Conservation (phyloP, 2,329 filamentous ascomycete genomes). For the Raffaelea ambrosiae region DNA sequence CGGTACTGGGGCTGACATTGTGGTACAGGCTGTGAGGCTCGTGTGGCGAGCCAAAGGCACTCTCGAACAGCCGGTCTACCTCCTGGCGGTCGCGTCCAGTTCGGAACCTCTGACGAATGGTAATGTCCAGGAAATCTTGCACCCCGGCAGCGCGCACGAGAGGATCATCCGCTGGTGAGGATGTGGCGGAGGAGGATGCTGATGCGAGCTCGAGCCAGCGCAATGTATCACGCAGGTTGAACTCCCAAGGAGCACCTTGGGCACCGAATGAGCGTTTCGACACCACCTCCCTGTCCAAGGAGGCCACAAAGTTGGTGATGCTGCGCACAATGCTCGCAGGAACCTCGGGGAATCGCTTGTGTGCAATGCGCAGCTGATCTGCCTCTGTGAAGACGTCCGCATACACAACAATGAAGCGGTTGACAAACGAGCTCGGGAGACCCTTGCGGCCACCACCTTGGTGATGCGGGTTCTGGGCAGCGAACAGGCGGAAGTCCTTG, state of each 20-base stretch:
- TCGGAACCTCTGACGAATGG: slow-evolving; percentile 85
- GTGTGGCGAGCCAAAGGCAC: slow-evolving; percentile 49
- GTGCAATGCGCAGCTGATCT: slow-evolving; percentile 76
- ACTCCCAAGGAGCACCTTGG: slow-evolving; percentile 81
- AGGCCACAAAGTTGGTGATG: slow-evolving; percentile 72
- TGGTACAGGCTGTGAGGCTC: slow-evolving; percentile 59
- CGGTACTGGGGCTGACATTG: slow-evolving; percentile 53
- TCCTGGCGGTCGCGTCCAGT: slow-evolving; percentile 56
- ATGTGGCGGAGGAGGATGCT: not conserved
- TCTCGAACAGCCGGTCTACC: slow-evolving; percentile 57
- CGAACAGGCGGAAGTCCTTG: slow-evolving; percentile 85
- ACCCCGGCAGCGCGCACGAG: slow-evolving; percentile 52
- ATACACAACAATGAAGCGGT: slow-evolving; percentile 96
- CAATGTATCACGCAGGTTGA: slow-evolving; percentile 84
- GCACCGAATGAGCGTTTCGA: slow-evolving; percentile 49
- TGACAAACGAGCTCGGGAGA: slow-evolving; percentile 90
- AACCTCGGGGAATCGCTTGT: slow-evolving; percentile 63
- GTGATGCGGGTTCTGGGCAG: slow-evolving; percentile 94
- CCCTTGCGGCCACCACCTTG: slow-evolving; percentile 95
- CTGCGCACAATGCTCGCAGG: slow-evolving; percentile 49
- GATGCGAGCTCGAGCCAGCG: slow-evolving; percentile 70
- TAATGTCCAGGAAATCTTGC: slow-evolving; percentile 69
- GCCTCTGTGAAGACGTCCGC: slow-evolving; percentile 78
- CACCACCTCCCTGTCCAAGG: slow-evolving; percentile 65
- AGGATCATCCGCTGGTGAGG: slow-evolving; percentile 15